Evolutionary conservation across 306 rosid genomes (phyloP).

Genomic region (Medicago truncatula): MtrunA17r5.0-ANR NC_053049.1:36286501-36287000

Average conservation of each 20-base stretch:
- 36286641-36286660: conserved; percentile 72
- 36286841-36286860: conserved; percentile 88
- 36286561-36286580: conserved; percentile 72
- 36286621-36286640: conserved; percentile 99
- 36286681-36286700: conserved; percentile 53
- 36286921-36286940: conserved; percentile 59
- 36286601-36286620: conserved; percentile 97
- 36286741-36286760: conserved; percentile 61
- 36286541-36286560: conserved; percentile 64
- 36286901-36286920: conserved; percentile 68
- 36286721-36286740: conserved; percentile 41
- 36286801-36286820: conserved; percentile 51
- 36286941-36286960: conserved; percentile 48
- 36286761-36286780: conserved; percentile 57
- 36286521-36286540: conserved; percentile 56
- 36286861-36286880: conserved; percentile 78
- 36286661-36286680: conserved; percentile 43
- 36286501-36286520: conserved; percentile 21
- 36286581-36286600: conserved; percentile 66
- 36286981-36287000: conserved; percentile 50
- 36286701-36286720: conserved; percentile 52
- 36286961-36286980: conserved; percentile 53
- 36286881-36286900: conserved; percentile 65
- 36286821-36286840: conserved; percentile 51
- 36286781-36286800: conserved; percentile 50